Evolutionary conservation across 164 flowering plant species (phyloP), one percentile per base, ranked within the genome.

Genomic region (Stephania cephalantha): DNA sequence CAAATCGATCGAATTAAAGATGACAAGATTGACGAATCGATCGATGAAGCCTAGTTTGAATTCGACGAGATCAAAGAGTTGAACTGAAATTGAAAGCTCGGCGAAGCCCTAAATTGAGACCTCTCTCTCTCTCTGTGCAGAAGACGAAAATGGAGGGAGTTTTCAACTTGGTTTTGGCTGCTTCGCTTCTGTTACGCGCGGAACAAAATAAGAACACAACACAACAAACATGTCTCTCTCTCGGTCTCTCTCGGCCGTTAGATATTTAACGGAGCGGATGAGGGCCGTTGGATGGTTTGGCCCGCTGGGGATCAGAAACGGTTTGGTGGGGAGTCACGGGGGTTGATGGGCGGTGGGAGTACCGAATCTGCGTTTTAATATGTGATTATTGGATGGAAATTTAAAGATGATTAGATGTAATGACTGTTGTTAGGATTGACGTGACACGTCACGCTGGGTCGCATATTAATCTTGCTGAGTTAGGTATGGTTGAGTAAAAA

Each of bases 91-190:
- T 29, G 64, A 53, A n/a, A 52, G 8, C 31, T 71, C 4, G 9
- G 31, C 8, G 42, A 66, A 66, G 3, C 66, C 66, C 66, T 61
- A 61, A n/a, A 50, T n/a, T 58, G 64, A 58, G 65, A 58, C 15
- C 7, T 4, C 42, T 35, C 42, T 35, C 42, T 35, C 42, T 35
- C 42, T 35, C 3, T 35, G 0, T 4, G n/a, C 1, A 58, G 65
- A 58, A 20, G 65, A 17, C 65, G n/a, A 58, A 58, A 58, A 58
- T 58, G 65, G 64, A 71, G 73, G 65, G 73, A 53, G 52, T 70
- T 22, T 70, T 70, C 72, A 45, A 70, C 53, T 45, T 45, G 52
- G 20, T 30, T 61, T 61, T 20, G 7, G 66, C n/a, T 1, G 25
- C 7, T 61, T 61, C 22, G 6, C 22, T 29, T 29, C 35, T 29